Conservation (phyloP, 176 grass and related monocot genomes). For the Eragrostis nindensis region DNA sequence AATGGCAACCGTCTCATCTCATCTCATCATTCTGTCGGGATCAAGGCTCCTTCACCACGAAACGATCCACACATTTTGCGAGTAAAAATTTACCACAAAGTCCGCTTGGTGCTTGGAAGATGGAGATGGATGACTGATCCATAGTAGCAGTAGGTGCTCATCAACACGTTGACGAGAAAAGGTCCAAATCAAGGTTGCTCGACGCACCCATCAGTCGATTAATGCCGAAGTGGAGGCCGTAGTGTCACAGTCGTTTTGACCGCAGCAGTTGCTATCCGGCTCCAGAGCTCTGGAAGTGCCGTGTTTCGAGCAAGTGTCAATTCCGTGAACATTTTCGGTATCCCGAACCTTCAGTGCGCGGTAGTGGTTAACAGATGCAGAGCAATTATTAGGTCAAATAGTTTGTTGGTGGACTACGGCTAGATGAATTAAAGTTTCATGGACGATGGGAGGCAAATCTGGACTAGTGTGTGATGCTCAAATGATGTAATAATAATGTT, state of each 20-base stretch:
- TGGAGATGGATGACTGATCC: background rate
- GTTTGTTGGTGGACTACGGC: background rate
- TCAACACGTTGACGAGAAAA: conserved; percentile 40
- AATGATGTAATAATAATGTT: conserved; percentile 29
- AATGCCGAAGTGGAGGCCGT: background rate
- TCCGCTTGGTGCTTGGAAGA: background rate
- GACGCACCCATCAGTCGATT: conserved; percentile 36
- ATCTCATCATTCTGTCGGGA: background rate
- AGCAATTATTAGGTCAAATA: conserved; percentile 32
- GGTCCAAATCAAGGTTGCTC: conserved; percentile 58
- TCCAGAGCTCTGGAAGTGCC: conserved; percentile 2
- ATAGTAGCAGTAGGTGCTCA: conserved; percentile 30
- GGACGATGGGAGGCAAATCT: background rate
- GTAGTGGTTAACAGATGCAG: conserved; percentile 28
- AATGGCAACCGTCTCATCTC: conserved; percentile 25
- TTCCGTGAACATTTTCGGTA: background rate
- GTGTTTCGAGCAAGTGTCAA: conserved; percentile 27
- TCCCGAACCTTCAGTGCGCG: conserved; percentile 34
- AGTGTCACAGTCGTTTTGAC: conserved; percentile 43
- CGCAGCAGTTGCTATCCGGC: background rate
- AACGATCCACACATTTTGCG: conserved; percentile 17
- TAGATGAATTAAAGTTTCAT: background rate
- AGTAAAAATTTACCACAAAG: conserved; percentile 19
- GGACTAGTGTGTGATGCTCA: conserved; percentile 14
- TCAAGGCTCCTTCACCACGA: conserved; percentile 14